phyloP scores from a whole-genome alignment of 2,329 filamentous ascomycete species.

The Penicillium sp. region DNA sequence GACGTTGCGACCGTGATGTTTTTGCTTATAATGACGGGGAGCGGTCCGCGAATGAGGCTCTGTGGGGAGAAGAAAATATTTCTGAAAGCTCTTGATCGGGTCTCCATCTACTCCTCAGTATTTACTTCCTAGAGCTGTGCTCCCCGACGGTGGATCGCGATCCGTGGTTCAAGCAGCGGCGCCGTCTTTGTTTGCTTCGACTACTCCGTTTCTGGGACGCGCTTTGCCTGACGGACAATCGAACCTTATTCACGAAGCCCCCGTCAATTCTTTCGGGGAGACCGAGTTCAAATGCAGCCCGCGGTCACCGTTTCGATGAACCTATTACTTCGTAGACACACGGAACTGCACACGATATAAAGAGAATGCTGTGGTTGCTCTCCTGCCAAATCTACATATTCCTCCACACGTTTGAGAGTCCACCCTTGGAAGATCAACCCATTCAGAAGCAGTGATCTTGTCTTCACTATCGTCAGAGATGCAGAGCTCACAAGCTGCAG shows the following conservation, averaged over 20 bases:
- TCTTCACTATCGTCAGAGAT: not conserved
- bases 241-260: not conserved
- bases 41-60: not conserved
- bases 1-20: not conserved
- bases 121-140: too few relatives aligned
- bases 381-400: not conserved
- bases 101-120: not conserved
- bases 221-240: not conserved
- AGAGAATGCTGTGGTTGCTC: not conserved
- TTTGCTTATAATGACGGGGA: conserved; percentile 1
- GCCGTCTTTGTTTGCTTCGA: not conserved
- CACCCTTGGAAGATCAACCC: not conserved
- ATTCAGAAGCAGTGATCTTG: too few relatives aligned
- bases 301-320: not conserved
- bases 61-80: not conserved
- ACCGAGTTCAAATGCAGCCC: not conserved
- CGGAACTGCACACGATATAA: not conserved
- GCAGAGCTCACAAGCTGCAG: not conserved
- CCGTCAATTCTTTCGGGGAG: not conserved
- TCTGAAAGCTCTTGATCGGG: not conserved
- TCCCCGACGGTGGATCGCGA: too few relatives aligned
- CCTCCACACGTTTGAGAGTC: not conserved
- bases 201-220: not conserved
- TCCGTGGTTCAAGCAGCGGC: too few relatives aligned
- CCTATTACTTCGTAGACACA: not conserved